Evolutionary conservation across 352 stramenopile species (phyloP), one percentile per base, ranked within the genome.

Genomic region (Phytophthora kernoviae): DNA sequence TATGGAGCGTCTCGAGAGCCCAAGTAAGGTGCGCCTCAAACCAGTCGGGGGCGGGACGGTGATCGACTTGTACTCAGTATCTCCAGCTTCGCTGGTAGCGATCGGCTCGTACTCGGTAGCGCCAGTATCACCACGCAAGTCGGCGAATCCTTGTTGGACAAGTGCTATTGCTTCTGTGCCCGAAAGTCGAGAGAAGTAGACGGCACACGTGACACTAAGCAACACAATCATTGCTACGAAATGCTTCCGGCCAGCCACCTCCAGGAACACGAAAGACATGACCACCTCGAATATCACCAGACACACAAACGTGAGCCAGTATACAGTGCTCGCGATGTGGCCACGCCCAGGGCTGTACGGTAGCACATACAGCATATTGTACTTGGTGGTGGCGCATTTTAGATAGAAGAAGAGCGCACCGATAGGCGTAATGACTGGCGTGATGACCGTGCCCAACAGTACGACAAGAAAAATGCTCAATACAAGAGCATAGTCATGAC

Each of bases 351-450:
- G 68, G 21, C 66, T 91, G 60, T 85, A 88, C 11, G 82, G 81
- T 18, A 87, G 53, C 24, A 94, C 85, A 44, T 94, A 94, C 9
- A 94, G 45, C 45, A 88, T 83, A 51, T 92, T 92, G 73, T 94
- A 94, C 76, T 94, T 94, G 55, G 73, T 84, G 7, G 79, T 83
- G 32, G 44, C 36, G 40, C 73, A 84, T 54, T 92, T 91, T 62
- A 94, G 62, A 57, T 89, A 91, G 58, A 94, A 94, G 68, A 88
- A 94, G 15, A 91, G 54, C 18, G 82, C 83, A 5, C 81, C 85
- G 40, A 94, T 92, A 4, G 79, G 85, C 14, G 83, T 92, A 50
- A 94, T 73, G 55, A 93, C 72, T 4, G 83, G 85, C 14, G 83
- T 90, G 61, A 94, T 85, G 22, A 91, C 81, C 0, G 79, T 88